phyloP scores from a whole-genome alignment of 2,329 filamentous ascomycete genomes.

The Fusarium sp. region DNA sequence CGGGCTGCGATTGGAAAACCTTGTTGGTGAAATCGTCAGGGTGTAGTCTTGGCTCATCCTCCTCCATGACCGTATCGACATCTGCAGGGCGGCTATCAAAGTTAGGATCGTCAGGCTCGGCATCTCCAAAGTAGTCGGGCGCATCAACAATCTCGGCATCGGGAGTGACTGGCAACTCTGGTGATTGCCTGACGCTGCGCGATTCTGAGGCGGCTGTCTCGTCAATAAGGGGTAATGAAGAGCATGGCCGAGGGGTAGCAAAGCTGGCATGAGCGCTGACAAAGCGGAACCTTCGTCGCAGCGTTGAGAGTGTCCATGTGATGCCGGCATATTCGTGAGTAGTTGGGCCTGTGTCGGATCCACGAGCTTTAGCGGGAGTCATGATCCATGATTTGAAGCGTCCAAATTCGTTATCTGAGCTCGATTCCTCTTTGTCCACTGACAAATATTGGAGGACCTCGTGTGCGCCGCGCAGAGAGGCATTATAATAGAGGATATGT shows the following conservation, averaged over 20 bases:
- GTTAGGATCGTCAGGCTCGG: constrained; percentile 26
- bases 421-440: constrained; percentile 58
- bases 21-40: constrained; percentile 58
- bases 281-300: constrained; percentile 75
- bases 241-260: constrained; percentile 51
- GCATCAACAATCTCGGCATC: constrained; percentile 48
- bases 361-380: constrained; percentile 63
- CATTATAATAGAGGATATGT: constrained; percentile 75
- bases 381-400: constrained; percentile 78
- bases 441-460: constrained; percentile 67
- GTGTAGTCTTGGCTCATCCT: constrained; percentile 46
- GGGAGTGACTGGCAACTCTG: constrained; percentile 51
- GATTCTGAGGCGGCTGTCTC: constrained; percentile 50
- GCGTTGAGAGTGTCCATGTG: constrained; percentile 75
- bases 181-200: constrained; percentile 51
- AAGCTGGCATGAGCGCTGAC: constrained; percentile 66
- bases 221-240: constrained; percentile 53
- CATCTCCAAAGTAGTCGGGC: constrained; percentile 58
- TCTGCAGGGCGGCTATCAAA: constrained; percentile 20
- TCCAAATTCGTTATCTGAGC: constrained; percentile 61
- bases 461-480: constrained; percentile 69
- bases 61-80: constrained; percentile 44
- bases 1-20: constrained; percentile 52
- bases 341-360: constrained; percentile 64
- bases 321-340: constrained; percentile 72